Evolutionary conservation across 1,139 yeast genomes (phyloP).

Genomic region (Lodderomyces parapsilosis): DNA sequence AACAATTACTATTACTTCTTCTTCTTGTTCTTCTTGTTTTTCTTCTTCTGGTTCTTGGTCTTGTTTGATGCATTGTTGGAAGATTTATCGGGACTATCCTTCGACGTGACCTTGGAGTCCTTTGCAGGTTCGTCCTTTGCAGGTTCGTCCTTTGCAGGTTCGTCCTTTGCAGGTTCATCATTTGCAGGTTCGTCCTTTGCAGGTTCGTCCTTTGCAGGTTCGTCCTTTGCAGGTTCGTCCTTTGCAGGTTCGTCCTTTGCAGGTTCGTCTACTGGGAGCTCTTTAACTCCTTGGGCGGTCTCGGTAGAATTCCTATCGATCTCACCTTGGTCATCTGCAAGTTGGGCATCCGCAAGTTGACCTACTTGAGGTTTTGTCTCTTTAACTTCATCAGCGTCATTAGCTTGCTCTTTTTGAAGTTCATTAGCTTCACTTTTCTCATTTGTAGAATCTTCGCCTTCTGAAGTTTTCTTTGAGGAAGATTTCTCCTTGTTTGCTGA

Average conservation of each 20-base stretch:
- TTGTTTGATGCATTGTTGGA: constrained; percentile 6
- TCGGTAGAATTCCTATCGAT: too few species aligned
- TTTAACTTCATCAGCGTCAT: background rate
- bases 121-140: constrained; percentile 5
- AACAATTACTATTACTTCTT: constrained; percentile 6
- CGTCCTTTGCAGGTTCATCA: constrained; percentile 12
- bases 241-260: background rate
- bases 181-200: too few species aligned
- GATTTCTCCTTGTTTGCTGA: background rate
- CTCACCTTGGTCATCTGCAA: too few species aligned
- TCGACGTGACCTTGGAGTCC: too few species aligned
- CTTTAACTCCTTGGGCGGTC: too few species aligned
- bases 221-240: background rate
- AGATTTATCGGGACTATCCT: too few species aligned
- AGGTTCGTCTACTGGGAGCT: too few species aligned
- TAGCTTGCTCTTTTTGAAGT: constrained; percentile 2
- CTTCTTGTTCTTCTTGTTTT: constrained; percentile 12
- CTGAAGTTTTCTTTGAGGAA: too few species aligned
- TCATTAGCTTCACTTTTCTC: constrained; percentile 8
- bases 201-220: background rate
- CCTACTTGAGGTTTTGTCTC: background rate
- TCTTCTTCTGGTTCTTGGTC: constrained; percentile 12
- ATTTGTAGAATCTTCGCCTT: background rate
- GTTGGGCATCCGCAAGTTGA: background rate
- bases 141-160: constrained; percentile 5